These are phyloP conservation scores for Castanea mollissima DNA, from an alignment of 306 rosid species.

Conservation along the genomic window DNA sequence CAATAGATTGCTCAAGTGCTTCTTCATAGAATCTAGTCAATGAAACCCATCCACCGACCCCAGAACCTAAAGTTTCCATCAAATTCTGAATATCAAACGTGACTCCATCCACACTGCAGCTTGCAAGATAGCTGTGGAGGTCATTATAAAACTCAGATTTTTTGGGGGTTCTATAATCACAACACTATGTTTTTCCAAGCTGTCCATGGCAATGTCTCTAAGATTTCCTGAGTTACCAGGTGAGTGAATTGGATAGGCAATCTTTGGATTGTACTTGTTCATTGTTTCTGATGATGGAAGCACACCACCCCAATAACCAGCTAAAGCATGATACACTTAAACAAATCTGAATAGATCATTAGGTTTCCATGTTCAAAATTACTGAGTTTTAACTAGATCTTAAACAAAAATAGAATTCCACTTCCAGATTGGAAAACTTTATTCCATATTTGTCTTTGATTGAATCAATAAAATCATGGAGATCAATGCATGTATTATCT, in stretches of 20 bases:
- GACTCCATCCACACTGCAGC: constrained; percentile 65
- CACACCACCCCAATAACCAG: constrained; percentile 83
- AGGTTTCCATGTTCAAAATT: constrained; percentile 1
- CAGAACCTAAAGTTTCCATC: constrained; percentile 64
- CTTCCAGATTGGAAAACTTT: constrained; percentile 38
- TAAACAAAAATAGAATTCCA: neutral
- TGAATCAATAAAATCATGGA: constrained; percentile 41
- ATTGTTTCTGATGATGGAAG: constrained; percentile 50
- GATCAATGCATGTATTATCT: constrained; percentile 30
- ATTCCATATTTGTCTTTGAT: constrained; percentile 56
- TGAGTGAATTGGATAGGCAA: constrained; percentile 54
- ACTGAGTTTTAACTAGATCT: neutral
- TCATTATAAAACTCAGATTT: constrained; percentile 58
- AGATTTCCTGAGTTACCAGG: constrained; percentile 55
- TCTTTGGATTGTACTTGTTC: constrained; percentile 56
- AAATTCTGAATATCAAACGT: constrained; percentile 70
- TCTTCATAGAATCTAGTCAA: constrained; percentile 51
- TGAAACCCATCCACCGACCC: constrained; percentile 61
- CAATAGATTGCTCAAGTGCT: constrained; percentile 60
- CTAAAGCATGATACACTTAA: constrained; percentile 70
- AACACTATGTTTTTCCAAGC: constrained; percentile 69
- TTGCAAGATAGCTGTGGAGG: constrained; percentile 60
- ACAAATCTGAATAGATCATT: constrained; percentile 39
- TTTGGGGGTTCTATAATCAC: constrained; percentile 53
- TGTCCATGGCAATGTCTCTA: constrained; percentile 46